Conservation (phyloP, 345 rosid genomes). For the Turritis glabra region DNA sequence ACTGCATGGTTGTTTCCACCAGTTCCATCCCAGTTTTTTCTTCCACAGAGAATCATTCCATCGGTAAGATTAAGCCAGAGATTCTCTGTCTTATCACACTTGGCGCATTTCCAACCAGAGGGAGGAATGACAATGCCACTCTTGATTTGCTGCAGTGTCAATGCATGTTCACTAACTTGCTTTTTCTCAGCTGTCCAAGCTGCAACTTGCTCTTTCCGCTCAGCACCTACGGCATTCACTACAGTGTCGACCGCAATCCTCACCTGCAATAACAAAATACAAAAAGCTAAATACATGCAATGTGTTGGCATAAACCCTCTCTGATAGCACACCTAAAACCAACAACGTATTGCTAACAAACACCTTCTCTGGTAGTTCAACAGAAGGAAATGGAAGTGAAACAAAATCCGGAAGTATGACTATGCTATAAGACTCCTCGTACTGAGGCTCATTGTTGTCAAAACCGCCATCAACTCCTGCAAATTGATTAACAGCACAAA, state of each 20-base stretch:
- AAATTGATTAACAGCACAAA: not conserved
- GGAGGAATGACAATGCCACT: conserved; percentile 80
- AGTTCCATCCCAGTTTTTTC: conserved; percentile 96
- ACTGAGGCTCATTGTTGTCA: conserved; percentile 81
- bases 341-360: conserved; percentile 20
- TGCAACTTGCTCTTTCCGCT: conserved; percentile 82
- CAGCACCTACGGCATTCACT: conserved; percentile 80
- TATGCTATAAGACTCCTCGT: conserved; percentile 69
- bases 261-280: conserved; percentile 50
- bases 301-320: not conserved
- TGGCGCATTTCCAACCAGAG: conserved; percentile 87
- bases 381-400: conserved; percentile 80
- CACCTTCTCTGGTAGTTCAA: conserved; percentile 99
- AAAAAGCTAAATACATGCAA: conserved; percentile 17
- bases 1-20: conserved; percentile 98
- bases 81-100: conserved; percentile 90
- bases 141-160: conserved; percentile 72
- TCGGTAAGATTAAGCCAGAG: conserved; percentile 97
- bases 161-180: conserved; percentile 73
- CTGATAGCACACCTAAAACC: not conserved
- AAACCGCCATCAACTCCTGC: conserved; percentile 95
- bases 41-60: conserved; percentile 96
- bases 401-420: conserved; percentile 77
- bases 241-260: conserved; percentile 90
- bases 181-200: conserved; percentile 96